These are phyloP conservation scores for Cladobotryum protrusum DNA, from an alignment of 2,329 filamentous ascomycete genomes.

Conservation along the genomic window DNA sequence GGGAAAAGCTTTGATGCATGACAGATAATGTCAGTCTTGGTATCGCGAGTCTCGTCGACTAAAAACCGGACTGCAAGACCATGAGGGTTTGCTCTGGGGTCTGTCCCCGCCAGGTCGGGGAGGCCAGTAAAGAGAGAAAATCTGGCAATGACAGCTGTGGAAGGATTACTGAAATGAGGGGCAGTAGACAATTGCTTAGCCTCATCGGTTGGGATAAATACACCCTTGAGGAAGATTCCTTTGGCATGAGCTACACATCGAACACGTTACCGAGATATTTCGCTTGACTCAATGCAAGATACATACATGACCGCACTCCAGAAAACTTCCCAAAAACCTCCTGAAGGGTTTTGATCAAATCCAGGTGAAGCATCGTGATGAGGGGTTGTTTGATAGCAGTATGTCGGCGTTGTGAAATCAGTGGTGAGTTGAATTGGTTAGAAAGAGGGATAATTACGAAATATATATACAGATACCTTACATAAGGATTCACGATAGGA, in stretches of 20 bases:
- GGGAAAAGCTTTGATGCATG: slow-evolving; percentile 3
- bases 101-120: slow-evolving; percentile 1
- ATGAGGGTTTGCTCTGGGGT: slow-evolving; percentile 4
- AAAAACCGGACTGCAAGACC: slow-evolving; percentile 3
- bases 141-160: slow-evolving; percentile 6
- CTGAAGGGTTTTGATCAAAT: slow-evolving; percentile 5
- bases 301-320: slow-evolving; percentile 4
- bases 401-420: too few species aligned
- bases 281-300: not conserved
- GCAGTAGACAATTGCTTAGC: slow-evolving; percentile 7
- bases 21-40: slow-evolving; percentile 5
- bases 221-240: slow-evolving; percentile 8
- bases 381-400: not conserved
- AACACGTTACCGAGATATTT: not conserved
- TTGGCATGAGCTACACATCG: slow-evolving; percentile 6
- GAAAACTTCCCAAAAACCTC: slow-evolving; percentile 3
- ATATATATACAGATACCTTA: too few species aligned
- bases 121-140: slow-evolving; percentile 7
- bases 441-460: too few species aligned
- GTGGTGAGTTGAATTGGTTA: too few species aligned
- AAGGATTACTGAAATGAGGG: slow-evolving; percentile 6
- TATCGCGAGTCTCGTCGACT: not conserved
- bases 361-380: slow-evolving; percentile 3
- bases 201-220: slow-evolving; percentile 14
- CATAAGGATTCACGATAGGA: too few species aligned